Evolutionary conservation across 2,329 filamentous ascomycete species (phyloP), one percentile per base, ranked within the genome.

Genomic region (Shiraia sp.): DNA sequence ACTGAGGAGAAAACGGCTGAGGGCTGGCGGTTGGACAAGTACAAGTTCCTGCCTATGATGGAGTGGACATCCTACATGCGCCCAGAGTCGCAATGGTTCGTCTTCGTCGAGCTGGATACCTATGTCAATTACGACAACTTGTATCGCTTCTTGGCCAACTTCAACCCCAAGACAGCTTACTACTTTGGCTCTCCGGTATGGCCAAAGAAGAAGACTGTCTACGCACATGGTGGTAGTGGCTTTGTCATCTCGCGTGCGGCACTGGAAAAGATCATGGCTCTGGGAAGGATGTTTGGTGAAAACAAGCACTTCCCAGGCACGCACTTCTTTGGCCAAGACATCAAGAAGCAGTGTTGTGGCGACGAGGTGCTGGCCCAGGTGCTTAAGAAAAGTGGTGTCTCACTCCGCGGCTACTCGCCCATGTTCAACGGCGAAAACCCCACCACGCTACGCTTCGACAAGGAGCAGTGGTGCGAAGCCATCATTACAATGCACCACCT

Each of bases 41-140:
- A 78, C 76, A 81, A 81, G 61, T 79, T 79, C 56, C 66, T 81
- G 29, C 78, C 78, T 9, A 75, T 80, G 68, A 75, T 77, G 27
- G 74, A 78, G 51, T 75, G 78, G 57, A 72, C 76, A 1, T 67
- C 72, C 19, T 59, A 63, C 24, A 42, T 67, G 49, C 53, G 57
- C 9, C 62, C 64, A 5, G 51, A 63, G 25, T 57, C 59, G 45
- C 47, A 59, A 10, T 70, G 65, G 66, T 70, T 60, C 40, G 40
- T 70, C 41, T 69, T 70, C 38, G 36, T 70, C 16, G 67, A 70
- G 49, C 49, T 64, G n/a, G 66, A 70, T 35, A 68, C 65, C 1
- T 68, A 66, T 30, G 55, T 69, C 48, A 65, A 68, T 43, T 70
- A 66, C 61, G 63, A 66, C 48, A 68, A 69, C 37, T 50, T 74